Base-by-base conservation (phyloP, 1,284 basidiomycete species). In the Rhodotorula mucilaginosa region DNA sequence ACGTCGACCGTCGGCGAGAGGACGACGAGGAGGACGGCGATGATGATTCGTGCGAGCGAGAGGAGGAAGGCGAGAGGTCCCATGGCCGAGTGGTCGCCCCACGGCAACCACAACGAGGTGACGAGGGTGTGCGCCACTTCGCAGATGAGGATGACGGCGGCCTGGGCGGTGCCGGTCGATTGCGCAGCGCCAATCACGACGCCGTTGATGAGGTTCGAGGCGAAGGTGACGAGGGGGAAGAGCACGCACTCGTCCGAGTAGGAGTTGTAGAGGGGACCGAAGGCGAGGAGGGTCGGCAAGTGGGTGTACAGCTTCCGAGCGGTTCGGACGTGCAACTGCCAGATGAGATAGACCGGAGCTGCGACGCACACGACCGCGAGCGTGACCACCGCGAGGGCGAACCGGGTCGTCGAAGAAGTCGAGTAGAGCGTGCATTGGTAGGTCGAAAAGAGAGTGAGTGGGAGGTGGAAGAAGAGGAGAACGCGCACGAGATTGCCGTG, bases 31-130 rank as follows among this genome's bases (percentile, higher is more conserved):
- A 99, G 82, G 23, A 97, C 92, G 6, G 92, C 90, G 39, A 93
- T 88, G 26, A 93, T 89, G 78, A 97, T 93, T 75, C 96, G 86
- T 47, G 91, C 87, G 5, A 97, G 91, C 71, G 91, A 93, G 75
- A 95, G 89, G 78, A 97, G 59, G 83, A 97, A 96, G 80, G 91
- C 92, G 70, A 94, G 88, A 29, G 92, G 86, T 21, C 93, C 95
- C 95, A 97, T 97, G 75, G 92, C 91, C 2, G 95, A 93, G 5
- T 95, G 94, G 67, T 91, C 90, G 56, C 92, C 93, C 95, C 95
- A 98, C 18, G 71, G 72, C 2, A 76, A 67, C 65, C 70, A 73
- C 34, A 76, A 65, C 15, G 67, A 69, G 4, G 93, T 96, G 47
- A 91, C 86, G 65, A 96, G 83, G 8, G 93, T 90, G 57, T 89